Conservation (phyloP, 495 filamentous ascomycete genomes). For the Amphirosellinia nigrospora region DNA sequence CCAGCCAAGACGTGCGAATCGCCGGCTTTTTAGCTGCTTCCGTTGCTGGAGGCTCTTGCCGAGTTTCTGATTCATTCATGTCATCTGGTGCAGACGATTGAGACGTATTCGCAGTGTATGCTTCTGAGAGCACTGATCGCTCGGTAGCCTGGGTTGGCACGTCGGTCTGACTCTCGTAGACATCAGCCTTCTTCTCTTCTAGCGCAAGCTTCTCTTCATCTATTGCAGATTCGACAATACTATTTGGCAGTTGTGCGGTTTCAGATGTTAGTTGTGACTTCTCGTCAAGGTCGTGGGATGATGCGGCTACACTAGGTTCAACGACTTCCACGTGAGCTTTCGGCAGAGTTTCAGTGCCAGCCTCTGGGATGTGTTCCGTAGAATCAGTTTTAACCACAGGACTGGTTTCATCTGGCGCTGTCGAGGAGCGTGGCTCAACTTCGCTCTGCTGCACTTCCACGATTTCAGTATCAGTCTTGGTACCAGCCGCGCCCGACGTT, state of each 20-base stretch:
- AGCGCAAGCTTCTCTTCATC: background rate
- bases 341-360: background rate
- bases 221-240: background rate
- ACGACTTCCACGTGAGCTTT: background rate
- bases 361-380: background rate
- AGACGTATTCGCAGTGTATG: background rate
- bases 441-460: background rate
- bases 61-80: slow-evolving; percentile 30
- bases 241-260: background rate
- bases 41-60: slow-evolving; percentile 25
- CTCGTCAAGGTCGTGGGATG: background rate
- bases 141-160: background rate
- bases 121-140: background rate
- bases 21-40: slow-evolving; percentile 23
- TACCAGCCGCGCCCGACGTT: background rate
- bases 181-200: slow-evolving; percentile 1
- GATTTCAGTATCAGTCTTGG: background rate
- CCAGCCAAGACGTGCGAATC: too few relatives aligned
- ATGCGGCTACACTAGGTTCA: background rate
- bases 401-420: background rate
- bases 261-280: background rate
- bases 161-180: background rate
- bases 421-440: background rate
- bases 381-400: background rate
- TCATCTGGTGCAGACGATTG: slow-evolving; percentile 18